Base-by-base conservation (phyloP, 1,284 basidiomycete genomes). In the Schizophyllum commune region DNA sequence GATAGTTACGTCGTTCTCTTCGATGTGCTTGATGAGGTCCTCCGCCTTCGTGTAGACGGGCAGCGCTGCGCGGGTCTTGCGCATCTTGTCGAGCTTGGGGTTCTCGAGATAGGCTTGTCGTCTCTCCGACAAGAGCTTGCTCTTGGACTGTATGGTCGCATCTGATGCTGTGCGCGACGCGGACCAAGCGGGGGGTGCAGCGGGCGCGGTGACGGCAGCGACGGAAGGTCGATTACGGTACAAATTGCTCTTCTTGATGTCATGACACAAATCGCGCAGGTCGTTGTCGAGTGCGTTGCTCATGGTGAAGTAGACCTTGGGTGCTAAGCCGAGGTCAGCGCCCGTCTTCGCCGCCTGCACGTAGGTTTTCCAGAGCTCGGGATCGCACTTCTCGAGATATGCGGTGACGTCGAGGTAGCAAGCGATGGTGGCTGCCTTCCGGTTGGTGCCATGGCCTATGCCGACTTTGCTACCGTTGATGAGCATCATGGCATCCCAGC, bases 351-450 rank as follows among this genome's bases (percentile, higher is more conserved):
- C 78, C 4, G 85, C 86, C 60, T 77, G 73, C 4, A 82, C 69
- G 71, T 91, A 98, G 21, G 83, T 77, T 62, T 80, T 77, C 94
- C 95, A 98, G 20, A 98, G 79, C 1, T 80, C 79, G 0, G 82
- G 79, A 72, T 98, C 95, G 69, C 91, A 94, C 62, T 79, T 80
- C 68, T 95, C 92, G 64, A 98, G 82, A 73, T 96, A 96, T 57
- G 86, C 81, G 0, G 89, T 86, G 59, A 95, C 92, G 70, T 98
- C 95, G 62, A 98, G 82, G 71, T 92, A 96, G 71, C 90, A 93
- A 63, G 82, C 81, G 21, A 84, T 77, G 67, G 85, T 81, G 0
- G 96, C 89, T 6, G 72, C 72, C 75, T 96, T 97, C 77, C 98
- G 98, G 68, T 68, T 84, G 7, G 71, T 21, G 7, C 83, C 90